Percentiles rank a stretch among this genome's conserved stretches.
phyloP scores from a whole-genome alignment of 2,329 filamentous ascomycete genomes.

The Botrytis medusae region DNA sequence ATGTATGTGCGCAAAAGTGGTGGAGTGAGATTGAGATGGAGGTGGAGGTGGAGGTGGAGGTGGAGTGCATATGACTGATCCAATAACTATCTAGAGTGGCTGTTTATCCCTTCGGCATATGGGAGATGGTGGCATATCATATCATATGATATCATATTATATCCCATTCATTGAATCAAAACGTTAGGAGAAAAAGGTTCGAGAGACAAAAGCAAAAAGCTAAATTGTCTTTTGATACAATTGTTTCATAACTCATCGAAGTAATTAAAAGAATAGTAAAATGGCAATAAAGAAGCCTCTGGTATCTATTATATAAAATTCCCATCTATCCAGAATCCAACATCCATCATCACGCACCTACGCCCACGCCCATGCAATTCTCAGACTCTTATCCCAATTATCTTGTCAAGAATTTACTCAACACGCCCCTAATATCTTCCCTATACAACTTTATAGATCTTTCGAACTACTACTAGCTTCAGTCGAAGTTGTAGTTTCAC shows the following conservation, averaged over 20 bases:
- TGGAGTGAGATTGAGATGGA: neutral
- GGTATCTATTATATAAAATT: constrained; percentile 6
- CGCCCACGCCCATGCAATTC: constrained; percentile 6
- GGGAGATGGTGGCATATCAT: neutral
- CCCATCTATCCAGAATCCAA: neutral
- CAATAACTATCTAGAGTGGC: neutral
- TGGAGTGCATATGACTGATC: neutral
- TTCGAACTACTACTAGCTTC: neutral
- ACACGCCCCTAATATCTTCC: neutral
- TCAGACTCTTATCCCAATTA: neutral
- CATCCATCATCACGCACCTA: neutral
- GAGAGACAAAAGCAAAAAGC: neutral
- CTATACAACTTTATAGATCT: no score
- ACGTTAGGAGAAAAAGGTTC: neutral
- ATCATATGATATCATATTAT: no score
- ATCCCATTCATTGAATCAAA: neutral
- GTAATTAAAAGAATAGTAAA: neutral
- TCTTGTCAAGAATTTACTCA: neutral
- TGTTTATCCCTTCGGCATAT: neutral
- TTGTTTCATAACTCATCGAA: neutral
- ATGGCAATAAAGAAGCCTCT: neutral
- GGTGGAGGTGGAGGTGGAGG: neutral
- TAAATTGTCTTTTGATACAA: neutral
- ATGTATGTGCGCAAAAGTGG: neutral
- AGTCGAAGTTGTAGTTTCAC: neutral